Base-by-base conservation (phyloP, 1,284 basidiomycete species). In the Heterobasidion annosum region DNA sequence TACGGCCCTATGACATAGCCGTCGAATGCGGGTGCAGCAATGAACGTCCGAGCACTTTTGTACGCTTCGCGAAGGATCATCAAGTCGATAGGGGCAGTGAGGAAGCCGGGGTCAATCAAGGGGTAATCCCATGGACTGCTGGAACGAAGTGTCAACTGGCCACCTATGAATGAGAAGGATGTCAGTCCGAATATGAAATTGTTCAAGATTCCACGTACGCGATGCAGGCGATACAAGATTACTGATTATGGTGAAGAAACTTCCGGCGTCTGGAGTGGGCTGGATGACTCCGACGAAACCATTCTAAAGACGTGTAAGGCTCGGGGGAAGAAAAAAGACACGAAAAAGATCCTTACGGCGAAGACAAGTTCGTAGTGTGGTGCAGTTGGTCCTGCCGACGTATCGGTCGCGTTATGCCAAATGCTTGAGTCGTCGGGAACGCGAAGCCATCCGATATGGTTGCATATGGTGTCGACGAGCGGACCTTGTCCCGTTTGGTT, bases 331-430 rank as follows among this genome's bases (percentile, higher is more conserved):
- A 25, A 25, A 25, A 25, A 25, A 25, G 25, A 25, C 4, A 16
- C 7, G 13, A n/a, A 42, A 37, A 15, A 13, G 15, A 16, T 15
- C 34, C 51, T 42, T 44, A 59, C 56, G 25, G 55, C 42, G 33
- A 58, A 52, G 16, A 62, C 46, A 15, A 55, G 44, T 32, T 57
- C 56, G 18, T 52, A 57, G 48, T 57, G 56, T 7, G 47, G 50
- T 8, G 61, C 59, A 4, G 58, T 58, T 1, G 65, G 65, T 1
- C 73, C 73, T 10, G 70, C 61, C 32, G 72, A 63, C 8, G 73
- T 71, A 57, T 76, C 73, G 6, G 49, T 46, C 16, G 58, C 53
- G 2, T 52, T 57, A 1, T 62, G 42, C 54, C 73, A 66, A 7
- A 70, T 63, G 2, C 63, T 50, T 0, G 69, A 61, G 52, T 70